Percentiles rank a stretch among this genome's conserved stretches.
These are phyloP conservation scores for Canavalia gladiata DNA, from an alignment of 306 rosid species.

Conservation along the genomic window DNA sequence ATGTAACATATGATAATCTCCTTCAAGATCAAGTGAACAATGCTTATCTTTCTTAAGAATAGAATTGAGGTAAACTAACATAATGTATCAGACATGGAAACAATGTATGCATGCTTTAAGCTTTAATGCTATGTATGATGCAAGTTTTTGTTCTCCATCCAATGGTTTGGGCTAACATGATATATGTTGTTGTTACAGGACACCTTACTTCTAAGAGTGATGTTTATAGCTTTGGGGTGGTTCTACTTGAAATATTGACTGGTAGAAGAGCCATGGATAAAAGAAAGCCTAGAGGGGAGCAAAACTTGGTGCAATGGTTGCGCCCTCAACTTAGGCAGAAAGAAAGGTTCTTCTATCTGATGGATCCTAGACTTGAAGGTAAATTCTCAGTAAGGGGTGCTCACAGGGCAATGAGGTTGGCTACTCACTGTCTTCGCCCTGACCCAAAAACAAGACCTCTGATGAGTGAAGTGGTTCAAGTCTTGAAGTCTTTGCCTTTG, in stretches of 20 bases:
- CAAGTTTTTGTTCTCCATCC: conserved; percentile 8
- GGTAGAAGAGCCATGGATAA: conserved; percentile 67
- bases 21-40: not conserved
- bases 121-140: not conserved
- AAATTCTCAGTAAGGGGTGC: conserved; percentile 58
- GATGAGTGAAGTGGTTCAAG: conserved; percentile 69
- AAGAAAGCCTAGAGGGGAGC: conserved; percentile 39
- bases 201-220: conserved; percentile 70
- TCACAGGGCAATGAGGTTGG: conserved; percentile 51
- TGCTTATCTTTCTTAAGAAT: not conserved
- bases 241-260: conserved; percentile 68
- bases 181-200: conserved; percentile 54
- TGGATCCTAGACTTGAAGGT: conserved; percentile 69
- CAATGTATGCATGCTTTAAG: not conserved
- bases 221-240: conserved; percentile 81
- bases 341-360: not conserved
- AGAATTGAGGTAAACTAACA: too few species aligned
- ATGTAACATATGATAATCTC: not conserved
- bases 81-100: not conserved
- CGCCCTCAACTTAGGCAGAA: conserved; percentile 43
- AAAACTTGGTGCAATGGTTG: conserved; percentile 67
- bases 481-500: conserved; percentile 42
- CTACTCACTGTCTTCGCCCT: conserved; percentile 50
- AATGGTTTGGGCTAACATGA: not conserved
- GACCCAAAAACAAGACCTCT: conserved; percentile 64